Base-by-base conservation (phyloP, 2,329 filamentous ascomycete genomes). In the Myriosclerotinia scirpicola region DNA sequence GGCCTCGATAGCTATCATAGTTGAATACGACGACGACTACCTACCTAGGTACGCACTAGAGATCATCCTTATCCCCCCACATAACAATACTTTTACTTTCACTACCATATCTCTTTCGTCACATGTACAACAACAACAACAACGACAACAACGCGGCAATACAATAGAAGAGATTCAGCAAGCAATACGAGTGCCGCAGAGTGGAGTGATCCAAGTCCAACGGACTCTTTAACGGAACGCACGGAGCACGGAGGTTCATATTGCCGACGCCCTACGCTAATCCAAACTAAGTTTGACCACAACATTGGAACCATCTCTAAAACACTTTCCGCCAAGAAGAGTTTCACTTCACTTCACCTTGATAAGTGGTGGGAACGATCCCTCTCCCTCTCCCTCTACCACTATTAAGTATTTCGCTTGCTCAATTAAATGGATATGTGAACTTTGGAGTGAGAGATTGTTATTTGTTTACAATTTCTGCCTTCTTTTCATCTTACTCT, bases 361-460 rank as follows among this genome's bases (percentile, higher is more conserved):
- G 48, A 17, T 48, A 36, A 36, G 60, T 54, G 15, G 48, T 63
- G 60, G 60, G 56, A 48, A 22, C 48, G 42, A 14, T 11, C 42
- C 56, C 30, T 38, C 56, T 52, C 48, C n/a, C 30, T 36, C 26
- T 36, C n/a, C 46, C 30, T 7, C 52, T 34, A 50, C n/a, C 36
- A 20, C 44, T 26, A 26, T 30, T 20, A 38, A 60, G 6, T 42
- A 50, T 48, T 42, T 44, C 9, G 14, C 42, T 26, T 20, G 26
- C 46, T 44, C 17, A 44, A 52, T 20, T 44, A 34, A 40, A 50
- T 59, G 53, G 53, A 58, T 50, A 64, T 58, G 62, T 64, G 53
- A 64, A 20, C 14, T 26, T 40, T 34, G 34, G 26, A 46, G 14
- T 26, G 12, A 60, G 22, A n/a, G 17, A n/a, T 7, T 36, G 34